Base-by-base conservation (phyloP, 805 yeast species). In the Suhomyces canberraensis region DNA sequence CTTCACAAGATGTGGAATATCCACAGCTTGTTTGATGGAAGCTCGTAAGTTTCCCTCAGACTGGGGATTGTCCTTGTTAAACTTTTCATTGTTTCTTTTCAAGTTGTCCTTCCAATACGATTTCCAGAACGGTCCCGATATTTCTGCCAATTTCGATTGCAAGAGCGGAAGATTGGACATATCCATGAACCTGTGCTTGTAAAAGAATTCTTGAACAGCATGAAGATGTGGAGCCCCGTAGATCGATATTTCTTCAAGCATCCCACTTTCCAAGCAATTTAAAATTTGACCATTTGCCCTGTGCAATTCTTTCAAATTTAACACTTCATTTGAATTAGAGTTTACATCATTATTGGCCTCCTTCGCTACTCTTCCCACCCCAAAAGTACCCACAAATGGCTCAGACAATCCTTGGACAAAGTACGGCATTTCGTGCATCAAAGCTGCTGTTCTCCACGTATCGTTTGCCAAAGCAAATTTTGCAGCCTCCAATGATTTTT, bases 381-480 rank as follows among this genome's bases (percentile, higher is more conserved):
- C 73, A 50, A 68, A 75, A 19, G 59, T 51, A 16, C 58, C 52
- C 9, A 64, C 58, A 34, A 71, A 73, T 0, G 51, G 37, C 3
- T 53, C 52, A 0, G 81, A 77, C 8, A 80, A 47, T 3, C 71
- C 71, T 1, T 55, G 20, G 3, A 80, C 62, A 48, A 61, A 79
- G 40, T 73, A 79, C 20, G 70, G 70, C 85, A 82, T 81, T 52
- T 82, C 89, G 52, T 82, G 89, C 15, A 78, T 56, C 3, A 73
- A 61, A 1, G 84, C 67, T 1, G 71, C 67, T 0, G 78, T 68
- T 48, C 78, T 64, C 88, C 88, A 82, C 25, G 74, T 56, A 3
- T 69, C 56, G 50, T 79, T 76, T 2, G 54, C 43, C 21, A 81
- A 51, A 0, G 87, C 85, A 16, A 56, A 36, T 39, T 65, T 61